Evolutionary conservation across 495 filamentous ascomycete species (phyloP), one percentile per base, ranked within the genome.

Genomic region (Penicillium maclennaniae): DNA sequence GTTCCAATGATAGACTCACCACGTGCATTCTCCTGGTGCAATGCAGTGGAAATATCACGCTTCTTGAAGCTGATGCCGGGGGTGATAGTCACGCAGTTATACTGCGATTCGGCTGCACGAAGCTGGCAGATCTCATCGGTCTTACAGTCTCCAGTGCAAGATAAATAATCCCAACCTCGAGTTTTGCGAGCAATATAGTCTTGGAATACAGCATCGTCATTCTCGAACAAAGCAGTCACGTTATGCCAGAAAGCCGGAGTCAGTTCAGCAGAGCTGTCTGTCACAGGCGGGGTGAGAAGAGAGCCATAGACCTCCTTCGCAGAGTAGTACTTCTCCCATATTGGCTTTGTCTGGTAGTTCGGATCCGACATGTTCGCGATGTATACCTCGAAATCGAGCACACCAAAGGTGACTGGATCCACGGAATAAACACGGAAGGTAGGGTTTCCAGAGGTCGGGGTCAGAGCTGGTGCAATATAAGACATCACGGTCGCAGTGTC

Each of bases 201-300:
- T 26, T 75, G 60, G 58, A 76, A 76, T 1, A 63, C 66, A 2
- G 66, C 41, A 34, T 73, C 68, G 39, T 73, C 55, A 6, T 53
- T 49, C 47, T 73, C 66, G 15, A 77, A 69, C 3, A 67, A 51
- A 3, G 52, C 66, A 2, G 79, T 82, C 27, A 83, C 70, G 55
- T 79, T 75, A 55, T 82, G 79, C 79, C 80, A 82, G 67, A 83
- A 82, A 10, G 73, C 76, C 0, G 79, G 72, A 1, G 75, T 76
- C 14, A 82, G 66, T 49, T 82, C 79, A 15, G 66, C 73, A 0
- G 53, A 44, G 12, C 58, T 43, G 34, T 69, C 64, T 1, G 66
- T 70, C 6, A 75, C 54, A 4, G 77, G 67, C 9, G 76, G 76
- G 19, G 28, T 59, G 19, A 80, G 49, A 0, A 75, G 65, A 16